Base-by-base conservation (phyloP, 2,329 filamentous ascomycete genomes). In the Fusarium aywerte region DNA sequence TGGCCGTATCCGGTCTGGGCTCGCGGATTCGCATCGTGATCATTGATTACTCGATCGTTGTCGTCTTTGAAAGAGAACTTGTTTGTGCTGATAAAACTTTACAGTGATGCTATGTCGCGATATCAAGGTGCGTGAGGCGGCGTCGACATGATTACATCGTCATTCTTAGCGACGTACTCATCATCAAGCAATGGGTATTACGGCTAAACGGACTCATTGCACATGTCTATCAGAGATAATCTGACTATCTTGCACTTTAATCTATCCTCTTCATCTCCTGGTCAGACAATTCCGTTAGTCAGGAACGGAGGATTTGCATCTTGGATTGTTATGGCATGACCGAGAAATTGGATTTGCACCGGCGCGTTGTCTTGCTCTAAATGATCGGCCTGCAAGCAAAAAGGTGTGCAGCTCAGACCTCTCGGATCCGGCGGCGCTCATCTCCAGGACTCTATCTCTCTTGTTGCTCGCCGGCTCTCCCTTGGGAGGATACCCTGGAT, bases 131-230 rank as follows among this genome's bases (percentile, higher is more conserved):
- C 50, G 47, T 62, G 44, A 51, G 56, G 60, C 47, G 54, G 49
- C 56, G 61, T 61, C 36, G 40, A 32, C 9, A 23, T 47, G 33
- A n/a, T 35, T 47, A 38, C 56, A 68, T 69, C 70, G 70, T 72
- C 70, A 72, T 72, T 69, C 67, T 72, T 69, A 54, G 57, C 48
- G 53, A 45, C 61, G 55, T 73, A 66, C 70, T 72, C 68, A 71
- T 71, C 66, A 72, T 68, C 53, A 62, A 67, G 33, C 33, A 56
- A 35, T 48, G 53, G 53, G 8, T 40, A 27, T 36, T 18, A 50
- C 39, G 49, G 40, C 55, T 51, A 50, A 53, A 54, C 51, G 53
- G 39, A 35, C 42, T 38, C 15, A 62, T 54, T 33, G 44, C 39
- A 48, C 38, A 51, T 68, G 47, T 38, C 39, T 49, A 31, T 45